Base-by-base conservation (phyloP, 176 grass and related monocot genomes). In the Neostapfia colusana region DNA sequence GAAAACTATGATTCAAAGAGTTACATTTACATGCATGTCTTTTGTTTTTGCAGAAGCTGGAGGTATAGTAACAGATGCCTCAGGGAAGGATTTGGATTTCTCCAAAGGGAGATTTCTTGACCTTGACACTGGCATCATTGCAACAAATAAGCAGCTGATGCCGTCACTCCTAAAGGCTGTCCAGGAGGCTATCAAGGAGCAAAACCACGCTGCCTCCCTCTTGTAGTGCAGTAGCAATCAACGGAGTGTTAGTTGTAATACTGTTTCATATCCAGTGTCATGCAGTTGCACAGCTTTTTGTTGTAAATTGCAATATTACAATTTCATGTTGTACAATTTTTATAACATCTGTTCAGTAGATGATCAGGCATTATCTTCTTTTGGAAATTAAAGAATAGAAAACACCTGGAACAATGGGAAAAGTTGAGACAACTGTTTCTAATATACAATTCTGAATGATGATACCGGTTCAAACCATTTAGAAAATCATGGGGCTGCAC, bases 21-120 rank as follows among this genome's bases (percentile, higher is more conserved):
- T 27, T 49, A 18, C 75, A 42, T 65, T 36, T 59, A 18, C 5
- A 67, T 2, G 60, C 10, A 34, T 58, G 42, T 59, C 6, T 54
- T n/a, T 13, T 84, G 45, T 72, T 84, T 35, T 49, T 68, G 34
- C 80, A 98, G 95, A 98, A 86, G 91, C 95, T 81, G 95, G 91
- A 84, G 95, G 95, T 76, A 23, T 92, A 63, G 91, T 92, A 66
- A 88, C 87, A 75, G 95, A 98, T 88, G 95, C 95, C 5, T 85
- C 86, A 18, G 95, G 95, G 80, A 94, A 90, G 51, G 48, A 84
- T 68, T 81, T 98, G 56, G 95, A 98, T 82, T 98, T 98, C 64
- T 98, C 95, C 36, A 90, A 86, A 74, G 95, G 95, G 37, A 88
- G 89, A 64, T 88, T 80, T 84, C 91, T 98, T 24, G 91, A 98